These are phyloP conservation scores for Punica granatum DNA, from an alignment of 345 rosid genomes.

Conservation along the genomic window DNA sequence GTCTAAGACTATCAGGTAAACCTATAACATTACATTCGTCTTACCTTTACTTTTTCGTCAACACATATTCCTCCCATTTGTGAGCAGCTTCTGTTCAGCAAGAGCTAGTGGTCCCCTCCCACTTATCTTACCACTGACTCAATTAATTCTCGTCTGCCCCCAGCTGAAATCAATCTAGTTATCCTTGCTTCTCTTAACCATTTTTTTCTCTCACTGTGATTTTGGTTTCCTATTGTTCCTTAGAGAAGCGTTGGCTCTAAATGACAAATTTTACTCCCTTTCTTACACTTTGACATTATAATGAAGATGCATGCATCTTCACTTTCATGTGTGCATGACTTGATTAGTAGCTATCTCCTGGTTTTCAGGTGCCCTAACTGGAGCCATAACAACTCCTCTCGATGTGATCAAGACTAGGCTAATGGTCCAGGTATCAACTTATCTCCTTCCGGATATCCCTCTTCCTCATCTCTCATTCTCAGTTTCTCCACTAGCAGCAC, in stretches of 20 bases:
- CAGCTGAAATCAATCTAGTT: background rate
- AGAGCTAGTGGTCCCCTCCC: too few species aligned
- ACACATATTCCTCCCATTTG: too few species aligned
- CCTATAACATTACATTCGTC: too few species aligned
- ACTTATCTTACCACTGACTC: too few species aligned
- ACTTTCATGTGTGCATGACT: background rate
- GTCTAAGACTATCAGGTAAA: background rate
- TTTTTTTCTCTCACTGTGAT: background rate
- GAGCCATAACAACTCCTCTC: conserved; percentile 95
- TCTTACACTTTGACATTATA: background rate
- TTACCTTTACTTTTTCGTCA: too few species aligned
- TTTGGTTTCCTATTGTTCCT: background rate
- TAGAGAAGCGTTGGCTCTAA: background rate
- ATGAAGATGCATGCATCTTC: background rate
- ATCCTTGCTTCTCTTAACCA: background rate
- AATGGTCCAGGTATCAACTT: conserved; percentile 76
- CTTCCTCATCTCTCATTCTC: background rate
- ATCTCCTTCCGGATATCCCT: background rate
- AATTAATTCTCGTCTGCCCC: too few species aligned
- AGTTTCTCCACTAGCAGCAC: background rate
- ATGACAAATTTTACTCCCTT: background rate
- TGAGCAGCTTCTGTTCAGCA: too few species aligned
- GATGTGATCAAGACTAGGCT: conserved; percentile 95
- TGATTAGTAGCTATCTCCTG: background rate
- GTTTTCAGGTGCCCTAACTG: conserved; percentile 77